A percentile compares a stretch with the other conserved stretches of the same genome.
Evolutionary conservation across 257 asterid species (phyloP).

Genomic region (Solanum medicagineum): DNA sequence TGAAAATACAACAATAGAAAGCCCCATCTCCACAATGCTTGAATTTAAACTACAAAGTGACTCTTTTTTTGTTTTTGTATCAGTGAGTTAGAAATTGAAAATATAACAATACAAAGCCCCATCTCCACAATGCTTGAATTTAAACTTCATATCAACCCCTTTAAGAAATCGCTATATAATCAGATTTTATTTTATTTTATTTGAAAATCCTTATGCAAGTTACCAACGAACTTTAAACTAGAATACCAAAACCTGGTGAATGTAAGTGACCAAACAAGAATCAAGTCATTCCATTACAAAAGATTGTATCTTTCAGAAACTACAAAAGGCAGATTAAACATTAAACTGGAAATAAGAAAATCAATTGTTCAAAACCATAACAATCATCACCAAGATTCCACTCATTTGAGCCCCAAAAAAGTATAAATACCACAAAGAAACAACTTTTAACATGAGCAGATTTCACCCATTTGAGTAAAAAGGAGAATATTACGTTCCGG

Average conservation of each 20-base stretch:
- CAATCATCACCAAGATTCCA: not conserved
- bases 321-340: not conserved
- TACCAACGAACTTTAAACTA: not conserved
- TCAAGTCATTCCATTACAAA: not conserved
- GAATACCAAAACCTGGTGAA: not conserved
- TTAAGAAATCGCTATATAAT: not conserved
- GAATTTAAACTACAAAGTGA: not conserved
- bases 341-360: not conserved
- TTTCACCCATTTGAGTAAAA: not conserved
- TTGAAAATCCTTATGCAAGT: not conserved
- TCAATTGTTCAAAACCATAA: not conserved
- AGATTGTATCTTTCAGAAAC: not conserved
- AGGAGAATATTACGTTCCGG: constrained; percentile 73
- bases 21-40: not conserved
- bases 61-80: not conserved
- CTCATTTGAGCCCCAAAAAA: not conserved
- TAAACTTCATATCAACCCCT: not conserved
- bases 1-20: not conserved
- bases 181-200: not conserved
- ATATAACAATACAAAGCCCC: not conserved
- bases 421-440: not conserved
- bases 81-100: not conserved
- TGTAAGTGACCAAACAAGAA: not conserved
- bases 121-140: not conserved
- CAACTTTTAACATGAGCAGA: not conserved